These are phyloP conservation scores for Leishmania martiniquensis DNA, from an alignment of 208 protist genomes.

Conservation along the genomic window DNA sequence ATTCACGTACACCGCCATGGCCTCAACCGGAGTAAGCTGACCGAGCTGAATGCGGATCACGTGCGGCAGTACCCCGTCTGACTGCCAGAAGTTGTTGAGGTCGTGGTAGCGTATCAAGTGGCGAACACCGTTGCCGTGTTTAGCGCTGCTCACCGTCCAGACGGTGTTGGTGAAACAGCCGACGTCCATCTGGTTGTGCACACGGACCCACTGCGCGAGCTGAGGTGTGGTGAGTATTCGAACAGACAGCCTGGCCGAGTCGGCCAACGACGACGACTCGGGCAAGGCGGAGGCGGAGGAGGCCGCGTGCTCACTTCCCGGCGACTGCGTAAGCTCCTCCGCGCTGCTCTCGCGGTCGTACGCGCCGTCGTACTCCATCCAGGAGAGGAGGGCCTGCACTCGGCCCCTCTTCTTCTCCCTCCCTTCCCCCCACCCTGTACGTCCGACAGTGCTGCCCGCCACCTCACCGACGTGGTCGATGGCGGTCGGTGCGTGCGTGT, in stretches of 20 bases:
- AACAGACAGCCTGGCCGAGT: background rate
- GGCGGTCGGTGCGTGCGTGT: background rate
- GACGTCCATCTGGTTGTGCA: slow-evolving; percentile 34
- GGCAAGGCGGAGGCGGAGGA: slow-evolving; percentile 7
- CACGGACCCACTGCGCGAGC: slow-evolving; percentile 25
- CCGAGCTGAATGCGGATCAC: slow-evolving; percentile 68
- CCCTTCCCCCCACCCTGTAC: too few species aligned
- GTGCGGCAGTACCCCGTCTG: slow-evolving; percentile 86
- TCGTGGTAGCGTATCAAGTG: slow-evolving; percentile 58
- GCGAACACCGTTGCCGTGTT: slow-evolving; percentile 87
- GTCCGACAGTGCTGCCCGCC: too few species aligned
- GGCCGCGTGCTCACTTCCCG: background rate
- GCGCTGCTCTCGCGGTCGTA: background rate
- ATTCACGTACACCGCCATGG: slow-evolving; percentile 71
- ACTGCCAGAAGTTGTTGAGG: slow-evolving; percentile 87
- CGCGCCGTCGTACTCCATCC: background rate
- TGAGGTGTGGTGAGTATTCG: slow-evolving; percentile 25
- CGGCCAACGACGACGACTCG: background rate
- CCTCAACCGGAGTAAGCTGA: slow-evolving; percentile 50
- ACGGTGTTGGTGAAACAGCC: slow-evolving; percentile 44
- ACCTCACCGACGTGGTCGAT: too few species aligned
- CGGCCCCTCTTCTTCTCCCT: background rate
- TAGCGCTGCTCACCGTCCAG: slow-evolving; percentile 88
- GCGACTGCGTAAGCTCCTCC: background rate
- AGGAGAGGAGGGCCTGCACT: background rate